Evolutionary conservation across 2,329 filamentous ascomycete genomes (phyloP).

Genomic region (Drechslerella dactyloides): DNA sequence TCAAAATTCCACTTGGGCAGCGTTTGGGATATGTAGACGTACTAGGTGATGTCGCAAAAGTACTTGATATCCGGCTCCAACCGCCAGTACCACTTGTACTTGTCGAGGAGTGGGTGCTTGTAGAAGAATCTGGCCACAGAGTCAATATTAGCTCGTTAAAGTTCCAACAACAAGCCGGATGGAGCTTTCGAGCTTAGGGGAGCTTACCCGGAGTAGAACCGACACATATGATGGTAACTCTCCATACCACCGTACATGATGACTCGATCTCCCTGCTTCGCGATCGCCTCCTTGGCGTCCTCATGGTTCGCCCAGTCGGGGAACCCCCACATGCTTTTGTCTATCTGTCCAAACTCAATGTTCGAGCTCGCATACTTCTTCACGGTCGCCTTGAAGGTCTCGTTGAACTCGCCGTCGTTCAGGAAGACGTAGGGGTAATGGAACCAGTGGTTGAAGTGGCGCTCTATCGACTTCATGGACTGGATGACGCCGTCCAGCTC

Average conservation of each 20-base stretch:
- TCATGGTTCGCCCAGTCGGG: slow-evolving; percentile 95
- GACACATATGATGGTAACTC: slow-evolving; percentile 98
- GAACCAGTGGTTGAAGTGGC: slow-evolving; percentile 99
- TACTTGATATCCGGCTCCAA: slow-evolving; percentile 99
- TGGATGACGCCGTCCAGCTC: slow-evolving; percentile 95
- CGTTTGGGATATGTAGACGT: slow-evolving; percentile 58
- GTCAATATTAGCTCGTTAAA: slow-evolving; percentile 16
- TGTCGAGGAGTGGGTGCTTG: slow-evolving; percentile 90
- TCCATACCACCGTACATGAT: slow-evolving; percentile 99
- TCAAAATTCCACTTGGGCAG: neutral
- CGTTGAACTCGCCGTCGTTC: slow-evolving; percentile 96
- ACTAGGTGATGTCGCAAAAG: slow-evolving; percentile 99
- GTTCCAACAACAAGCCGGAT: neutral
- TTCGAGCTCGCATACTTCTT: slow-evolving; percentile 84
- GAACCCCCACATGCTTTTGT: slow-evolving; percentile 89
- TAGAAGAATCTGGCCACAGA: slow-evolving; percentile 78
- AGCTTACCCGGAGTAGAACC: slow-evolving; percentile 93
- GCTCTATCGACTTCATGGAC: slow-evolving; percentile 95
- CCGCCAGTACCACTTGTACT: slow-evolving; percentile 99
- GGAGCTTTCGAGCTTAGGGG: slow-evolving; percentile 1
- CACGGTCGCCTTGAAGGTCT: slow-evolving; percentile 86
- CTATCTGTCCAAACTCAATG: slow-evolving; percentile 94
- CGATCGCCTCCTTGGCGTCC: slow-evolving; percentile 92
- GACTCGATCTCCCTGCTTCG: slow-evolving; percentile 92
- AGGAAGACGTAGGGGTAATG: slow-evolving; percentile 98